phyloP scores from a whole-genome alignment of 805 yeast species.

The Metschnikowia koreensis region DNA sequence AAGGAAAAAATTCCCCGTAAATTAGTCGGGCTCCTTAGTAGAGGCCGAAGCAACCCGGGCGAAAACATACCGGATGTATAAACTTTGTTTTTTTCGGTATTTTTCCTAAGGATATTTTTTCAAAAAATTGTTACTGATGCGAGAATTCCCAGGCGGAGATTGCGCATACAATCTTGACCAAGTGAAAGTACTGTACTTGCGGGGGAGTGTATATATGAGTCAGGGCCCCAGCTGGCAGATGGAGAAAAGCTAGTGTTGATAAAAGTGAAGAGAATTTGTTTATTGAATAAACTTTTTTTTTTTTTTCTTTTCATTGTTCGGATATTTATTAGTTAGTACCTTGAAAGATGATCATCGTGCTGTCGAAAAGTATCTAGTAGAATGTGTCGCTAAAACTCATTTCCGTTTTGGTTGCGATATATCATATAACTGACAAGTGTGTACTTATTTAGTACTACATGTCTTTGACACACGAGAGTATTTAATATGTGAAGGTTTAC shows the following conservation, averaged over 20 bases:
- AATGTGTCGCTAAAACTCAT: no score
- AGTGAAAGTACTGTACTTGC: neutral
- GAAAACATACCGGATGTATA: conserved; percentile 3
- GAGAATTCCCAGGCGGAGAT: neutral
- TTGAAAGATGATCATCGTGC: no score
- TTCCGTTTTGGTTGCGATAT: no score
- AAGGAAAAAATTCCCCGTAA: neutral
- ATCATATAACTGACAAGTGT: no score
- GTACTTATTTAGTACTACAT: no score
- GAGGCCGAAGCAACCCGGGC: conserved; percentile 8
- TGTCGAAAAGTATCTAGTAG: no score
- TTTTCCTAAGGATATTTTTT: neutral
- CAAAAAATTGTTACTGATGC: neutral
- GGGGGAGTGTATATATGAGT: neutral
- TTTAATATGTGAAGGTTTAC: no score
- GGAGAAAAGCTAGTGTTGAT: neutral
- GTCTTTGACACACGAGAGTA: no score
- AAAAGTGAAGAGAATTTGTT: neutral
- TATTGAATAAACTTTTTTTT: neutral
- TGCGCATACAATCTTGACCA: neutral
- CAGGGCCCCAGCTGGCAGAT: neutral
- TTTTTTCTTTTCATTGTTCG: no score
- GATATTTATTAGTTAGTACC: no score
- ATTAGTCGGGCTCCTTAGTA: conserved; percentile 4
- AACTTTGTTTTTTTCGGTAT: neutral